phyloP scores from a whole-genome alignment of 345 rosid species.

The Eucalyptus cloeziana region DNA sequence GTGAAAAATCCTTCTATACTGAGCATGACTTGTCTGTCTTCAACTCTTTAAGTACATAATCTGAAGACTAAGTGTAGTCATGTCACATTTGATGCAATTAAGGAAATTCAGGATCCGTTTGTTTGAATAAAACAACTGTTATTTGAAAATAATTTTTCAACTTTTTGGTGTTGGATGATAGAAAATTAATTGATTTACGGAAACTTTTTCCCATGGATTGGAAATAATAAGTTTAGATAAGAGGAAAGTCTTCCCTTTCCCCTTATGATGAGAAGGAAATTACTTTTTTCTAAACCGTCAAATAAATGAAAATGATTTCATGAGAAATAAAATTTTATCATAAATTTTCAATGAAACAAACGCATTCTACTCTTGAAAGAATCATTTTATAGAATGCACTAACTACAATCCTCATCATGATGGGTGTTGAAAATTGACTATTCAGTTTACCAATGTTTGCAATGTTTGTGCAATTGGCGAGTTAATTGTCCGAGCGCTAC shows the following conservation, averaged over 20 bases:
- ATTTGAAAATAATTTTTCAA: too few species aligned
- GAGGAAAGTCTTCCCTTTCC: not conserved
- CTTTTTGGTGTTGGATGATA: not conserved
- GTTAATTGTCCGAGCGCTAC: not conserved
- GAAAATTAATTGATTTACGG: not conserved
- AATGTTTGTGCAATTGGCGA: not conserved
- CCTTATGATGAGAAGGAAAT: not conserved
- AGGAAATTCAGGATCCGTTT: too few species aligned
- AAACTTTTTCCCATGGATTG: not conserved
- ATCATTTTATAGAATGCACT: not conserved
- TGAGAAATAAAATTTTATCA: not conserved
- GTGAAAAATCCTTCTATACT: not conserved
- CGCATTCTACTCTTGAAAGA: not conserved
- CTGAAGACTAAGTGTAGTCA: not conserved
- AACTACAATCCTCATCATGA: not conserved
- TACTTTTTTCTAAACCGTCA: too few species aligned
- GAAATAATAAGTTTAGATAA: too few species aligned
- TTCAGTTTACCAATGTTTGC: not conserved
- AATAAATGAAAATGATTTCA: too few species aligned
- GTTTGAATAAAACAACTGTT: too few species aligned
- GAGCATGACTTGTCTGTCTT: not conserved
- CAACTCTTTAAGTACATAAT: not conserved
- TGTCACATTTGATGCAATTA: not conserved
- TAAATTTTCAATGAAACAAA: too few species aligned
- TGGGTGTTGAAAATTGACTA: not conserved